phyloP scores from a whole-genome alignment of 1,284 basidiomycete species.

The Trametes sp. region DNA sequence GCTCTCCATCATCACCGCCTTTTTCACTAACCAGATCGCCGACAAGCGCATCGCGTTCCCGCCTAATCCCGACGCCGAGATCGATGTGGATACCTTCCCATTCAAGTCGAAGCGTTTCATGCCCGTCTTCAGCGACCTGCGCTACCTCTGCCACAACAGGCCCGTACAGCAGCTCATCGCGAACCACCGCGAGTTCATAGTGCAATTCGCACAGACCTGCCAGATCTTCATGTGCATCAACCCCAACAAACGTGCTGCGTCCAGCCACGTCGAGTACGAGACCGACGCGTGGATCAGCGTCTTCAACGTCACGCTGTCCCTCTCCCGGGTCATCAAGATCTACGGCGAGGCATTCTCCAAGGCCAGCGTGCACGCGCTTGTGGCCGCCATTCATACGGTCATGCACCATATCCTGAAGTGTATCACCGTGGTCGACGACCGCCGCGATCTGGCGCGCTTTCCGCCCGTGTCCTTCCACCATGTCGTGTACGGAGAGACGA shows the following conservation, averaged over 20 bases:
- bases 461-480: conserved; percentile 65
- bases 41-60: conserved; percentile 71
- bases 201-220: conserved; percentile 71
- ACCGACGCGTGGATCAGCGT: conserved; percentile 94
- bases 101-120: conserved; percentile 96
- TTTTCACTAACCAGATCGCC: conserved; percentile 87
- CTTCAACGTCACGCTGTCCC: conserved; percentile 90
- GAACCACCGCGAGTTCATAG: conserved; percentile 64
- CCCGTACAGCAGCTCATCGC: conserved; percentile 83
- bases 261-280: conserved; percentile 92
- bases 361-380: conserved; percentile 65
- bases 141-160: conserved; percentile 78
- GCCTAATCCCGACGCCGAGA: conserved; percentile 49
- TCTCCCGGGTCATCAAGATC: conserved; percentile 87
- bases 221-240: conserved; percentile 92
- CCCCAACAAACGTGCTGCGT: conserved; percentile 84
- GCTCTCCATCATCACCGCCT: conserved; percentile 83
- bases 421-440: conserved; percentile 68
- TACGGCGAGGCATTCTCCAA: conserved; percentile 83
- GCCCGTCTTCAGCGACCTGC: conserved; percentile 87
- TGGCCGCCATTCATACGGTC: conserved; percentile 74
- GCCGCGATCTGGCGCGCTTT: conserved; percentile 74
- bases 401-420: conserved; percentile 79
- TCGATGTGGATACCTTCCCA: conserved; percentile 84
- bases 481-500: conserved; percentile 67